These are phyloP conservation scores for Pseudocercospora musae DNA, from an alignment of 2,329 filamentous ascomycete genomes.

Conservation along the genomic window DNA sequence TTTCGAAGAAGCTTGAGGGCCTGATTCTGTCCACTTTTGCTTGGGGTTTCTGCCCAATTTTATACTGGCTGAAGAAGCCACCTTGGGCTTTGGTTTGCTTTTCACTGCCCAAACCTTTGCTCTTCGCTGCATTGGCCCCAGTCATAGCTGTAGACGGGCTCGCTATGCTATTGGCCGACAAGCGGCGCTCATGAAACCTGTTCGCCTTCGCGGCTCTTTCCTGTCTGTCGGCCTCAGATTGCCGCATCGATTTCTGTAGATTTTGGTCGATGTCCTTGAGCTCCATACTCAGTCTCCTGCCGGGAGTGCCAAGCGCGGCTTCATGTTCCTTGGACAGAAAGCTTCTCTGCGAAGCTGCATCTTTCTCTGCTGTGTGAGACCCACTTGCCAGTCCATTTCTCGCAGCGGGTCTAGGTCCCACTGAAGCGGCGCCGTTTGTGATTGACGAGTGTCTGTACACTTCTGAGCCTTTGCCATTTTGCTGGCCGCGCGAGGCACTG, in stretches of 20 bases:
- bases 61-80: not conserved
- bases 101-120: not conserved
- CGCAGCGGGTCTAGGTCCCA: not conserved
- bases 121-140: not conserved
- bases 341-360: not conserved
- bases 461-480: not conserved
- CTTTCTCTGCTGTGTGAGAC: not conserved
- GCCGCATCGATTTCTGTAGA: not conserved
- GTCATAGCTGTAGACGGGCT: not conserved
- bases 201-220: not conserved
- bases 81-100: not conserved
- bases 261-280: not conserved
- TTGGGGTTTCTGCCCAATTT: not conserved
- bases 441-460: not conserved
- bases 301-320: slow-evolving; percentile 4
- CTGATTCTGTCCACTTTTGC: not conserved
- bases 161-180: not conserved
- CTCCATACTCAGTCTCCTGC: not conserved
- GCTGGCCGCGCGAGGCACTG: not conserved
- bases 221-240: not conserved
- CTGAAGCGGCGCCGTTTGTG: not conserved
- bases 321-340: slow-evolving; percentile 3
- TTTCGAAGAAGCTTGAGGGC: not conserved
- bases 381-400: not conserved
- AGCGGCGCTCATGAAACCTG: not conserved